Evolutionary conservation across 1,284 basidiomycete species (phyloP).

Genomic region (Rhodotorula glutinis): DNA sequence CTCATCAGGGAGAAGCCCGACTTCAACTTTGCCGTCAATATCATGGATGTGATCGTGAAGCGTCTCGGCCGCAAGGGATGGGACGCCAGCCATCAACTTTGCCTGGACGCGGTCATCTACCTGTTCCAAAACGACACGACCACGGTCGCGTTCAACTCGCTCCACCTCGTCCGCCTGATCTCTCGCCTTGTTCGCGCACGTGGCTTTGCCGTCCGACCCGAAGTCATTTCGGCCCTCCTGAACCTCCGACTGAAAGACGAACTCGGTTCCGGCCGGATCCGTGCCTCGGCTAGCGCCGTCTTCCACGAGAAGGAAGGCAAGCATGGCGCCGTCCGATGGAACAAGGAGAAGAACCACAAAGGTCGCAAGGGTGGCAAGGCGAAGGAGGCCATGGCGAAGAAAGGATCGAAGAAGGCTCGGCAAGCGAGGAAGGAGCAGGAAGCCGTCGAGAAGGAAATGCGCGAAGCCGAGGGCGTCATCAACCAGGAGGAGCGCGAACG

Average conservation of each 20-base stretch:
- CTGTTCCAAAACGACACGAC: slow-evolving; percentile 77
- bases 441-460: slow-evolving; percentile 82
- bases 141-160: slow-evolving; percentile 58
- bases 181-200: slow-evolving; percentile 97
- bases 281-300: slow-evolving; percentile 62
- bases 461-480: slow-evolving; percentile 89
- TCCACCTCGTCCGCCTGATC: slow-evolving; percentile 84
- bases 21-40: slow-evolving; percentile 95
- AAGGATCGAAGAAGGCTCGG: slow-evolving; percentile 77
- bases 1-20: slow-evolving; percentile 79
- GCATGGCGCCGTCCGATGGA: slow-evolving; percentile 56
- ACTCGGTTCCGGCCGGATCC: slow-evolving; percentile 59
- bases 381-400: slow-evolving; percentile 45
- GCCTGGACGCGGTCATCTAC: slow-evolving; percentile 71
- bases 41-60: slow-evolving; percentile 82
- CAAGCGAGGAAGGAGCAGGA: slow-evolving; percentile 75
- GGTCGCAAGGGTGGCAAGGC: slow-evolving; percentile 58
- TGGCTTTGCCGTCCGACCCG: slow-evolving; percentile 82
- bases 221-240: slow-evolving; percentile 79
- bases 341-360: slow-evolving; percentile 56
- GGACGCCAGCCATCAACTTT: slow-evolving; percentile 68
- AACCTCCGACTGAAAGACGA: slow-evolving; percentile 85
- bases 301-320: slow-evolving; percentile 53
- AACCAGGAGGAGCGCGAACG: slow-evolving; percentile 84
- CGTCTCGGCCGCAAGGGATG: slow-evolving; percentile 80